Evolutionary conservation across 2,329 filamentous ascomycete species (phyloP), one percentile per base, ranked within the genome.

Genomic region (Microascus cirrosus): DNA sequence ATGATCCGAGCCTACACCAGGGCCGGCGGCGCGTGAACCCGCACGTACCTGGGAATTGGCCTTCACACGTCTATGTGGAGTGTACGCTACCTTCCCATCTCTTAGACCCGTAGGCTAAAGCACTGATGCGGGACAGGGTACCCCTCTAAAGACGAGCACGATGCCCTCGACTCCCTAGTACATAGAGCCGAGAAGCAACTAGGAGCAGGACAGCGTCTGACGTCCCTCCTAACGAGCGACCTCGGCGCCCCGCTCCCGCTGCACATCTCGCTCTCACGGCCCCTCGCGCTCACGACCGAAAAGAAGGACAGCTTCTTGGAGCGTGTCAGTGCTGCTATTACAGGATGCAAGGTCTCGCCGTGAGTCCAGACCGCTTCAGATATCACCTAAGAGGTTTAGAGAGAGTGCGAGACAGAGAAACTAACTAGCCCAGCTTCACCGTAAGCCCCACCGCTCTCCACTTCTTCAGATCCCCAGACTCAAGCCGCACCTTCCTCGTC

Each of bases 21-120:
- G 94, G 94, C 57, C 85, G 93, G 53, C 90, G 86, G 67, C 83
- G 94, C 50, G 81, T 86, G 59, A 88, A 84, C 54, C 92, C 93
- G 25, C 94, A 99, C 71, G 77, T 93, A 28, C 82, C 85, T 60
- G 94, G 94, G 60, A 90, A 91, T 70, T 99, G 94, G 94, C 90
- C 93, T 1, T 90, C 86, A 36, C 93, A 97, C 71, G 69, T 97
- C 53, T 97, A 95, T 70, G 77, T 96, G 59, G 93, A 97, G 74
- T 99, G 94, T 95, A 45, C 39, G 39, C 39, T n/a, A 8, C 39
- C 39, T 25, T 18, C 10, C 39, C 22, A 13, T 18, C 18, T 35
- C 25, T 48, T 48, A 22, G 1, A 36, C 42, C 25, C 50, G 32
- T 39, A 12, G 50, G 22, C 34, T 35, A 52, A 18, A 42, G 65